Percentiles rank a stretch among this genome's conserved stretches.
Conservation (phyloP, 257 asterid species). For the Misopates orontium region DNA sequence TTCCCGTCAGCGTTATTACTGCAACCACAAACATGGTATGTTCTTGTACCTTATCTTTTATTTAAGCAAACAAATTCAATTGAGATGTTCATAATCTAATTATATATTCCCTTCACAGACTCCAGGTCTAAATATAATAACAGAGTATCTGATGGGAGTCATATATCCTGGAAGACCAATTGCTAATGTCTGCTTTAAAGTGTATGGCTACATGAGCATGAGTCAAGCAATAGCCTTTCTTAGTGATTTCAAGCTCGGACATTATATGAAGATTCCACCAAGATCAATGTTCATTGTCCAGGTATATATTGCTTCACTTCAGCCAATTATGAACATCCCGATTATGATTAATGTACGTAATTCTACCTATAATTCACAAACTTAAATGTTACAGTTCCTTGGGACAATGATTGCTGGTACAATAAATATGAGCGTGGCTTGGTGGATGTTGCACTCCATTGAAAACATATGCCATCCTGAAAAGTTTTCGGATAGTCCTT, state of each 20-base stretch:
- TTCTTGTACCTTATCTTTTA: no score
- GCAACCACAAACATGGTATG: constrained; percentile 99
- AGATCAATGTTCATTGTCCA: constrained; percentile 93
- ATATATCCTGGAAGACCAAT: constrained; percentile 89
- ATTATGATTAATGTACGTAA: no score
- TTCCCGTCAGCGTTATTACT: constrained; percentile 86
- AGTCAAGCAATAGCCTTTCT: constrained; percentile 90
- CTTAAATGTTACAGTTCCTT: no score
- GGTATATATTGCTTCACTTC: no score
- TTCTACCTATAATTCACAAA: no score
- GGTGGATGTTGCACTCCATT: constrained; percentile 80
- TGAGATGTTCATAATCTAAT: constrained; percentile 7
- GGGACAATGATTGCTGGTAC: constrained; percentile 93
- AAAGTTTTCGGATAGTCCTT: constrained; percentile 84
- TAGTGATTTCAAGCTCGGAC: constrained; percentile 90
- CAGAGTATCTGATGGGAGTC: constrained; percentile 91
- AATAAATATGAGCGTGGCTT: constrained; percentile 70
- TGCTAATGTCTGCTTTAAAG: constrained; percentile 88
- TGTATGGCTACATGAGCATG: constrained; percentile 93
- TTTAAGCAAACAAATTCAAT: constrained; percentile 22
- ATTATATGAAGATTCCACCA: constrained; percentile 97
- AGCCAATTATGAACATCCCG: no score
- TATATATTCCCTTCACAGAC: constrained; percentile 57
- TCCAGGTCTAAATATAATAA: constrained; percentile 84
- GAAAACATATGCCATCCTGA: constrained; percentile 86